A percentile compares a stretch with the other conserved stretches of the same genome.
These are phyloP conservation scores for Priceomyces haplophilus DNA, from an alignment of 805 yeast species.

Conservation along the genomic window DNA sequence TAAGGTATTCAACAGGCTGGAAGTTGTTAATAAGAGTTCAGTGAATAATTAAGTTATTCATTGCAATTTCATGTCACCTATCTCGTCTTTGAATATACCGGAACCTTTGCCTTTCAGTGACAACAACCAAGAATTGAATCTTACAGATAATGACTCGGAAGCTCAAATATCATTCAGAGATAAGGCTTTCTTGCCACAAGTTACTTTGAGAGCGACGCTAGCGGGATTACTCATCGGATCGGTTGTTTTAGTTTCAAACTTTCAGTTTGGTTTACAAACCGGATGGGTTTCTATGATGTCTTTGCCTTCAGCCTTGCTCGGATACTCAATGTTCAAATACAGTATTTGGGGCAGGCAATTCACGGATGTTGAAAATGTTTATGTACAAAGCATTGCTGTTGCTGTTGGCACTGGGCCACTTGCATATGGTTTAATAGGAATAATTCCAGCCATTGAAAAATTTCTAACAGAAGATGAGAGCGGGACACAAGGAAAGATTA, in stretches of 20 bases:
- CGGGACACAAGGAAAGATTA: constrained; percentile 47
- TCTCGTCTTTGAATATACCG: not conserved
- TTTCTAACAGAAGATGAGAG: constrained; percentile 75
- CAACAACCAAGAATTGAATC: not conserved
- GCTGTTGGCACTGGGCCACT: constrained; percentile 98
- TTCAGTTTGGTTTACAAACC: constrained; percentile 94
- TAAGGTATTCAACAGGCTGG: no score
- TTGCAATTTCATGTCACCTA: not conserved
- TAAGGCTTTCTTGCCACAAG: constrained; percentile 58
- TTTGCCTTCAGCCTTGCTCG: constrained; percentile 85
- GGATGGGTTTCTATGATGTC: constrained; percentile 99
- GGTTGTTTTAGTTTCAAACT: constrained; percentile 79
- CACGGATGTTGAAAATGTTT: constrained; percentile 92
- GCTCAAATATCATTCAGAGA: constrained; percentile 6
- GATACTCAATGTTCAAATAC: constrained; percentile 75
- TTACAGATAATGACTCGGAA: not conserved
- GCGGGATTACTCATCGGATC: constrained; percentile 87
- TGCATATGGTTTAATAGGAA: constrained; percentile 93
- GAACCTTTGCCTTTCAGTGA: no score
- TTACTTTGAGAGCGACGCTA: constrained; percentile 68
- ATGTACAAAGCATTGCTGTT: constrained; percentile 87
- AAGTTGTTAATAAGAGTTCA: no score
- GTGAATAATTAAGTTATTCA: no score
- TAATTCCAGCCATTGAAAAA: constrained; percentile 92
- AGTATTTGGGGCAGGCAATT: constrained; percentile 42